These are phyloP conservation scores for Microthlaspi erraticum DNA, from an alignment of 345 rosid species.

Conservation along the genomic window DNA sequence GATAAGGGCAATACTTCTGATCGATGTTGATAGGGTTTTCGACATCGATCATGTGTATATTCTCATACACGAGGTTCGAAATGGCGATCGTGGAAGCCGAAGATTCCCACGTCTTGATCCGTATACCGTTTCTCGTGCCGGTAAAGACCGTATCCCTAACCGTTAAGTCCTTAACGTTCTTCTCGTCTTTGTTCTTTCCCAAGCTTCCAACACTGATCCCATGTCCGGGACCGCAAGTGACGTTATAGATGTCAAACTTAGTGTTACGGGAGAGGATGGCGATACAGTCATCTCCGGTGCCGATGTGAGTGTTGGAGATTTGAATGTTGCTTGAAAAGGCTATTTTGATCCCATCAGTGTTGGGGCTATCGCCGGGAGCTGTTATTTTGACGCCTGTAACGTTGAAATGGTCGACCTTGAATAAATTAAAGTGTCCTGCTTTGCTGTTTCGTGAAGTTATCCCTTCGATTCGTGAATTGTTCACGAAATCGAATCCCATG, in stretches of 20 bases:
- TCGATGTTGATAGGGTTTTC: slow-evolving; percentile 14
- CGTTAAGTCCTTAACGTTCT: not conserved
- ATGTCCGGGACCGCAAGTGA: slow-evolving; percentile 35
- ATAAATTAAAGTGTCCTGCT: slow-evolving; percentile 27
- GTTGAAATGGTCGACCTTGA: slow-evolving; percentile 22
- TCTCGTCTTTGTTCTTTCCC: slow-evolving; percentile 12
- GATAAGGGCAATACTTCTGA: slow-evolving; percentile 24
- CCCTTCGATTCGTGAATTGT: slow-evolving; percentile 4
- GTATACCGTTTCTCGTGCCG: slow-evolving; percentile 19
- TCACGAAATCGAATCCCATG: slow-evolving; percentile 32
- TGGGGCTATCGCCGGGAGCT: slow-evolving; percentile 34
- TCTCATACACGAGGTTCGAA: slow-evolving; percentile 7
- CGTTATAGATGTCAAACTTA: slow-evolving; percentile 11
- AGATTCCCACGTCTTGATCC: slow-evolving; percentile 35
- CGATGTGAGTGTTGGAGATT: slow-evolving; percentile 24
- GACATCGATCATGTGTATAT: slow-evolving; percentile 26
- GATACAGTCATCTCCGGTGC: slow-evolving; percentile 32
- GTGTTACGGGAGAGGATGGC: slow-evolving; percentile 25
- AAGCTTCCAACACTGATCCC: slow-evolving; percentile 32
- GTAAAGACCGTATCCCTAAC: slow-evolving; percentile 21
- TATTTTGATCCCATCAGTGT: slow-evolving; percentile 40
- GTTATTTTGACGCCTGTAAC: slow-evolving; percentile 11
- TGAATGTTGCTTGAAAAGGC: not conserved
- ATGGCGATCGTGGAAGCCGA: not conserved
- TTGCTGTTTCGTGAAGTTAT: slow-evolving; percentile 35